A percentile compares a stretch with the other conserved stretches of the same genome.
These are phyloP conservation scores for Xenosphaeropsis pyriputrescens DNA, from an alignment of 2,329 filamentous ascomycete genomes.

Conservation along the genomic window DNA sequence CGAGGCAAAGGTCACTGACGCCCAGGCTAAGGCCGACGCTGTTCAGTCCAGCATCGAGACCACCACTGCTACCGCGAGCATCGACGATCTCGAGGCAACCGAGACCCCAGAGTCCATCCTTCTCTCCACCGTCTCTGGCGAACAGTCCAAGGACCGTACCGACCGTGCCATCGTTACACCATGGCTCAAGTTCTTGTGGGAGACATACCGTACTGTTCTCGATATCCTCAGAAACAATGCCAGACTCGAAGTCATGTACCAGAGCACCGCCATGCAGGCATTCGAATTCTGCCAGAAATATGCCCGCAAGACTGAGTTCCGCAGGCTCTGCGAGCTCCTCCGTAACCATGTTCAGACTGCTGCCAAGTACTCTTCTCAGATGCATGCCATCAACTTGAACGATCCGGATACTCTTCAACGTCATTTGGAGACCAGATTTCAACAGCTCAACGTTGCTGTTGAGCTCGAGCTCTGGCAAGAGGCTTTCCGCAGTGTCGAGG, in stretches of 20 bases:
- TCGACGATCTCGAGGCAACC: conserved; percentile 91
- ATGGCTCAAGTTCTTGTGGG: conserved; percentile 99
- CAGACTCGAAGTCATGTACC: conserved; percentile 92
- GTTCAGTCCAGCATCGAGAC: conserved; percentile 80
- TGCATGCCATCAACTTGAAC: conserved; percentile 98
- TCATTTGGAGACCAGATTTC: conserved; percentile 94
- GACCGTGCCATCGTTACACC: conserved; percentile 96
- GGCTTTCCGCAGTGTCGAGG: conserved; percentile 97
- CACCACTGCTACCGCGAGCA: conserved; percentile 52
- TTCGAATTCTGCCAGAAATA: conserved; percentile 99
- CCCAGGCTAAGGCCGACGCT: conserved; percentile 91
- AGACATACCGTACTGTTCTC: conserved; percentile 95
- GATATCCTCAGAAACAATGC: conserved; percentile 99
- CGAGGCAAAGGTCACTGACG: conserved; percentile 88
- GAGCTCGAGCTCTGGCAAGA: conserved; percentile 98
- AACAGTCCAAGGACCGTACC: conserved; percentile 93
- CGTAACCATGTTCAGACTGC: conserved; percentile 98
- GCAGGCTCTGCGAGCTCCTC: conserved; percentile 91
- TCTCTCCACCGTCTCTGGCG: conserved; percentile 91
- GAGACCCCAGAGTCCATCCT: conserved; percentile 98
- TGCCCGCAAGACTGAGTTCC: conserved; percentile 97
- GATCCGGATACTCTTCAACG: conserved; percentile 95
- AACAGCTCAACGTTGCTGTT: conserved; percentile 95
- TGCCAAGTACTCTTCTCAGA: conserved; percentile 96
- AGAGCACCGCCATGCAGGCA: conserved; percentile 93